Conservation (phyloP, 208 protist species). For the Tritrichomonas foetus region DNA sequence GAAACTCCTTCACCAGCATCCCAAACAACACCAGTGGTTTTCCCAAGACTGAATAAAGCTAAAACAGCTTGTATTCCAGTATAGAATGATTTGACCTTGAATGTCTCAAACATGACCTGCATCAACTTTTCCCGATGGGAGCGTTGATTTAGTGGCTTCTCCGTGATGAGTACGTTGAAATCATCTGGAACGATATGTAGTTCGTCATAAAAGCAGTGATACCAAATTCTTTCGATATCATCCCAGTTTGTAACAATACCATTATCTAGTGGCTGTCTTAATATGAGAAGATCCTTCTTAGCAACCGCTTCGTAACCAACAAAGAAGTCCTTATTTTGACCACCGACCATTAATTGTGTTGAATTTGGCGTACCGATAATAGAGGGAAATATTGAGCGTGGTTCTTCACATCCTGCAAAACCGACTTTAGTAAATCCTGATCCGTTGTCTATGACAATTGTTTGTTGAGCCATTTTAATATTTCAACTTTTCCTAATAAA, state of each 20-base stretch:
- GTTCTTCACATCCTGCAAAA: slow-evolving; percentile 78
- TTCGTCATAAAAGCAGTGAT: slow-evolving; percentile 97
- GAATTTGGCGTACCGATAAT: slow-evolving; percentile 44
- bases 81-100: slow-evolving; percentile 64
- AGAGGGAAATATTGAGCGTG: slow-evolving; percentile 46
- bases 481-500: too few relatives aligned
- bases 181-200: slow-evolving; percentile 86
- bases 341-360: slow-evolving; percentile 40
- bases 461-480: too few relatives aligned
- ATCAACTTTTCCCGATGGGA: slow-evolving; percentile 74
- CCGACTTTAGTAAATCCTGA: slow-evolving; percentile 73
- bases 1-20: slow-evolving; percentile 89
- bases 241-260: slow-evolving; percentile 93
- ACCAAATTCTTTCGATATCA: slow-evolving; percentile 91
- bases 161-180: slow-evolving; percentile 81
- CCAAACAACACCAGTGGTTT: slow-evolving; percentile 76
- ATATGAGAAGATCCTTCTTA: slow-evolving; percentile 82
- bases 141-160: slow-evolving; percentile 72
- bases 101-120: slow-evolving; percentile 76
- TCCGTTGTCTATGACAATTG: slow-evolving; percentile 81
- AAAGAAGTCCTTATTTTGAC: slow-evolving; percentile 77
- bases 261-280: slow-evolving; percentile 79
- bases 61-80: slow-evolving; percentile 86
- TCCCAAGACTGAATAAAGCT: slow-evolving; percentile 77
- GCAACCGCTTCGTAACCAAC: slow-evolving; percentile 81